Evolutionary conservation across 768 basidiomycete genomes (phyloP), one percentile per base, ranked within the genome.

Genomic region (Symmetrospora coprosmae): DNA sequence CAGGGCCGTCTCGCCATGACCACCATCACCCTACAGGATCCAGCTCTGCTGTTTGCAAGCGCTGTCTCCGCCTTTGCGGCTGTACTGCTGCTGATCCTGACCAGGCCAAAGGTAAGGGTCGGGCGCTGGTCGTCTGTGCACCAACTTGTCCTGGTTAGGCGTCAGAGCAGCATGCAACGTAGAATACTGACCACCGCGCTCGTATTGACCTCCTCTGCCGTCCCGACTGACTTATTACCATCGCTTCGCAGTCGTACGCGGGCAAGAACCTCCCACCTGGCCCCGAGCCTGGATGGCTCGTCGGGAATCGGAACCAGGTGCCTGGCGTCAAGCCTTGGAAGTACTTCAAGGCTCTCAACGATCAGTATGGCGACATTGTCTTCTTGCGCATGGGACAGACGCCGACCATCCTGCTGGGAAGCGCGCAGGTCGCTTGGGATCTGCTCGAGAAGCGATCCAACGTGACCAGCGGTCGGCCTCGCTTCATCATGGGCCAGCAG

Each of bases 401-500:
- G 21, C 62, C 62, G 27, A 59, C 62, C 17, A 47, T 68, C 27
- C 46, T 68, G 2, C 58, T 68, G 21, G 67, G 67, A 2, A 52
- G 50, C 21, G 67, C 62, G 17, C 60, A 64, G 41, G 58, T 52
- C 1, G 67, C 67, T 1, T 65, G 61, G 58, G 67, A 68, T 35
- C 43, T 68, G 34, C 49, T 68, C 21, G 67, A 55, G 27, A 55
- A 55, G 25, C 52, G 52, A 23, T 55, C 35, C 7, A 55, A 55
- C 40, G 49, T 62, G 17, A 61, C 41, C 41, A 62, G 50, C 55
- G 34, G 46, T 9, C 33, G 67, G 9, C 67, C 67, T 8, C 31
- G 66, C 25, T 64, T 65, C 48, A 65, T 68, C 52, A 65, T 68
- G 64, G 60, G 45, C 2, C 31, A 60, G 11, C 65, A 67, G 33